Evolutionary conservation across 345 rosid genomes (phyloP).

Genomic region (Linum trigynum): DNA sequence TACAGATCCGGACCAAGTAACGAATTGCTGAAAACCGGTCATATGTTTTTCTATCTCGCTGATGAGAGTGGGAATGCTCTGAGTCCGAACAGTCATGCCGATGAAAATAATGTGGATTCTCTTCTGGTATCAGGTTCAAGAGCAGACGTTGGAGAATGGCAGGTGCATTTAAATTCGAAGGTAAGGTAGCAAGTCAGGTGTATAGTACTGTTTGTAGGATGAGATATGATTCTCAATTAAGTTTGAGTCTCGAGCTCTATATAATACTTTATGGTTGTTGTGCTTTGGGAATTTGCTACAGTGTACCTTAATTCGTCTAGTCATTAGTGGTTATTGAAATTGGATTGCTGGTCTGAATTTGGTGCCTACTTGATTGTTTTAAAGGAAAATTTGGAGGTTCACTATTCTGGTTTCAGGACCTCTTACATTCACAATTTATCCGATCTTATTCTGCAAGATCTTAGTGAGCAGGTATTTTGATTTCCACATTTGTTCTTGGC

Average conservation of each 20-base stretch:
- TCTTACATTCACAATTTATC: conserved; percentile 77
- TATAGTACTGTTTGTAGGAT: background rate
- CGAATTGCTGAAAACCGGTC: conserved; percentile 39
- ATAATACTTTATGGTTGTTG: background rate
- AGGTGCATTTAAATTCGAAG: conserved; percentile 61
- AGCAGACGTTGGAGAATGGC: conserved; percentile 65
- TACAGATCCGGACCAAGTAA: conserved; percentile 33
- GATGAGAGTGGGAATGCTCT: conserved; percentile 67
- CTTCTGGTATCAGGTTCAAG: conserved; percentile 65
- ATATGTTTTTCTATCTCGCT: conserved; percentile 79
- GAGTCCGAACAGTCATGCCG: conserved; percentile 29
- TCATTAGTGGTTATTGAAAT: background rate
- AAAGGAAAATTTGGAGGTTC: conserved; percentile 54
- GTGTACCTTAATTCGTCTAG: too few relatives aligned
- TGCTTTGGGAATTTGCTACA: background rate
- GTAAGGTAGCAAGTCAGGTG: conserved; percentile 26
- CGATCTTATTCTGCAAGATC: conserved; percentile 59
- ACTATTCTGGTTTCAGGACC: conserved; percentile 75
- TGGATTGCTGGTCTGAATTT: conserved; percentile 18
- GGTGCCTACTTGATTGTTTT: conserved; percentile 18
- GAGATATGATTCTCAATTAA: background rate
- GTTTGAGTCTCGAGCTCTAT: background rate
- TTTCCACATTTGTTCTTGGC: conserved; percentile 1
- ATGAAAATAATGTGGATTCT: conserved; percentile 28
- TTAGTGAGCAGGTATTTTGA: conserved; percentile 46